phyloP scores from a whole-genome alignment of 352 stramenopile genomes.

The Globisporangium echinulatum region DNA sequence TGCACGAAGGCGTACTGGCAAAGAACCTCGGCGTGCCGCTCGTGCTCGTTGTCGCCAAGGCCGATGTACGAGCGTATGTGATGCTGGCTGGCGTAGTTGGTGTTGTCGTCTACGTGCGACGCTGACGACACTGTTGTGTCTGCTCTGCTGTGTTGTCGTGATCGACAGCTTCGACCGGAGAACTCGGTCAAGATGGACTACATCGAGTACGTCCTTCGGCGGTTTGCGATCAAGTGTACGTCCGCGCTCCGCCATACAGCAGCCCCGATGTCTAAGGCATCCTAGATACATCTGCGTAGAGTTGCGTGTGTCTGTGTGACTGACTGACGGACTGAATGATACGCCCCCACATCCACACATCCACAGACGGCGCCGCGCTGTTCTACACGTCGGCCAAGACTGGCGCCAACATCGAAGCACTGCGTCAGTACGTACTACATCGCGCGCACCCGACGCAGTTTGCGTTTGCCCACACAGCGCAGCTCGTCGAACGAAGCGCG shows the following conservation, averaged over 20 bases:
- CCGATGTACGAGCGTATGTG: conserved; percentile 42
- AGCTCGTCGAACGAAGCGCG: conserved; percentile 60
- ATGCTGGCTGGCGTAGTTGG: background rate
- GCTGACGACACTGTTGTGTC: background rate
- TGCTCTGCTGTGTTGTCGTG: background rate
- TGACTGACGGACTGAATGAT: too few species aligned
- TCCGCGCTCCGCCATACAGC: background rate
- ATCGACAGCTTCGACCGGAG: conserved; percentile 48
- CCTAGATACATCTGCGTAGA: too few species aligned
- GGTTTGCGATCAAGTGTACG: conserved; percentile 77
- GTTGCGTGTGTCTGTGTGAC: too few species aligned
- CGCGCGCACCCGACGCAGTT: conserved; percentile 62
- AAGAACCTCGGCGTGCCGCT: conserved; percentile 79
- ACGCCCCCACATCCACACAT: background rate
- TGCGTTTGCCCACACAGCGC: conserved; percentile 57
- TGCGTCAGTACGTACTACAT: conserved; percentile 75
- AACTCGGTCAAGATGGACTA: conserved; percentile 85
- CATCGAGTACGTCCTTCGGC: conserved; percentile 72
- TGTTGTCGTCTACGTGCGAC: too few species aligned
- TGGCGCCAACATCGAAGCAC: conserved; percentile 57
- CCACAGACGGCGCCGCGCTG: conserved; percentile 59
- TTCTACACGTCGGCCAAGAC: conserved; percentile 83
- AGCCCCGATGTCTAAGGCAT: too few species aligned
- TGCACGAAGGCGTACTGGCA: conserved; percentile 69
- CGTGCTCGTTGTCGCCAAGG: conserved; percentile 67